Base-by-base conservation (phyloP, 1,139 yeast genomes). In the Saccharomyces pastorianus region DNA sequence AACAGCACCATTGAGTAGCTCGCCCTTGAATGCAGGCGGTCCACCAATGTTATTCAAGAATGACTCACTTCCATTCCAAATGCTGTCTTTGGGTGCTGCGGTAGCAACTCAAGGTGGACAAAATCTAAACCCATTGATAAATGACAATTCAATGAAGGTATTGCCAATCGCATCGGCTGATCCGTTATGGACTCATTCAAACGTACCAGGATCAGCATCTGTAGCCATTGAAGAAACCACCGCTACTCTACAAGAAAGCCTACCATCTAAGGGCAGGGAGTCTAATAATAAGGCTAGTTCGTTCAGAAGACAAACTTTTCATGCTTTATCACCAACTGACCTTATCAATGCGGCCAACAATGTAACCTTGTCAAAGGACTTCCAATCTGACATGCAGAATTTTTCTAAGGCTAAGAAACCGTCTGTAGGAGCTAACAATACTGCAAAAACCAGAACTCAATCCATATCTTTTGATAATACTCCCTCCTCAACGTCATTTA, bases 221-320 rank as follows among this genome's bases (percentile, higher is more conserved):
- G 41, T 51, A 2, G 53, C 53, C 23, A 34, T 53, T 26, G 55
- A 56, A 9, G 52, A 53, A 26, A 46, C 53, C 2, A 53, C 51
- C 3, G 55, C 54, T 14, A 51, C 55, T 14, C 28, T 51, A 11
- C 58, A 55, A n/a, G 61, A 60, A 13, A 28, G 47, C 11, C 6
- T 51, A 6, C 46, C 53, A 9, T 17, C 38, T 44, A 56, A 54
- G 34, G 54, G 49, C 29, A 55, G 62, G n/a, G 58, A 56, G 14
- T 53, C 59, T 4, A 56, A 32, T 32, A 32, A 32, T 32, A 32
- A 63, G 3, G 56, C 58, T 26, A 54, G 60, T 23, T 56, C 67
- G 4, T 58, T 59, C 25, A 64, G 76, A 69, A 59, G 79, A 71
- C 69, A 72, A 69, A 65, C 77, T 59, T 63, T 78, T 71, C 60